Evolutionary conservation across 495 filamentous ascomycete species (phyloP), one percentile per base, ranked within the genome.

Genomic region (Bacidia rubella): DNA sequence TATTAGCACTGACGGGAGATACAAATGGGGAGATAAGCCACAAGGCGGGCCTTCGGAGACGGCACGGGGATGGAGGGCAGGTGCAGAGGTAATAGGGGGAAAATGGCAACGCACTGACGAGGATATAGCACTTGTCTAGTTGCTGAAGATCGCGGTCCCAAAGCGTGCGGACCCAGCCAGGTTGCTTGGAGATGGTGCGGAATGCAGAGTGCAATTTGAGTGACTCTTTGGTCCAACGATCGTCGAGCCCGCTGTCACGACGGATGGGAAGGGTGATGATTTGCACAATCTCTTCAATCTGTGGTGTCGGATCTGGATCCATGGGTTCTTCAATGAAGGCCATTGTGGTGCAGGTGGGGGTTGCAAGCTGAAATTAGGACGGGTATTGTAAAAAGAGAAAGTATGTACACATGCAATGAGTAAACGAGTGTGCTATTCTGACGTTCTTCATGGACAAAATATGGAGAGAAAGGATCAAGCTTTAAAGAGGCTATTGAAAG

Each of bases 211-310:
- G 39, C 53, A 45, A 54, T 29, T 17, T 54, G n/a, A 25, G 42
- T 10, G 35, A 35, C 20, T 54, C 45, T 21, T 32, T 48, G 9
- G 53, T 45, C 9, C 17, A 29, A 12, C n/a, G 2, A 17, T 17
- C 15, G 12, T 54, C 53, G 35, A 54, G 27, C 19, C 29, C 42
- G 22, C 46, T 49, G 46, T 54, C 46, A 15, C 42, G 47, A 22
- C 12, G 45, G 22, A 54, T 49, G 10, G 32, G 39, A 20, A 54
- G 29, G 23, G 45, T 48, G 1, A 49, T 35, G 0, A 49, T 44
- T 39, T 54, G 53, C n/a, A 54, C 7, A 15, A 35, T 35, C 29
- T 35, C 29, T 35, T 35, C 29, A 7, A 35, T 35, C 29, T 35
- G 29, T 7, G 29, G 29, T 7, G 29, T 5, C 15, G 29, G 29